phyloP scores from a whole-genome alignment of 108 stramenopile genomes.

The Craspedostauros australis region DNA sequence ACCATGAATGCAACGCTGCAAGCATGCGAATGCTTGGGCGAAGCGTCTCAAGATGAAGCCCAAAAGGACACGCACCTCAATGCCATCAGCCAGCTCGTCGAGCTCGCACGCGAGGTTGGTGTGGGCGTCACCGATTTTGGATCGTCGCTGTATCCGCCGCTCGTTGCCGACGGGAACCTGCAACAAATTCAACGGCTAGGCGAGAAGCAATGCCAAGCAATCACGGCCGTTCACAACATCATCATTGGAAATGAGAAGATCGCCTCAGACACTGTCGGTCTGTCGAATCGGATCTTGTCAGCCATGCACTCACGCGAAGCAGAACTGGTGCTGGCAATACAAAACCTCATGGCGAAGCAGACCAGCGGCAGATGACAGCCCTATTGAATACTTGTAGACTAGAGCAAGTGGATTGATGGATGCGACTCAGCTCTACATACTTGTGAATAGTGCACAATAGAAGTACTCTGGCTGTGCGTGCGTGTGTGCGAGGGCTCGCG shows the following conservation, averaged over 20 bases:
- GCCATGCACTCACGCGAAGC: too few relatives aligned
- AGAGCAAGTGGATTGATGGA: too few relatives aligned
- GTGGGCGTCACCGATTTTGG: constrained; percentile 80
- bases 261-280: constrained; percentile 1
- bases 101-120: constrained; percentile 50
- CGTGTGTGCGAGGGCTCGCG: too few relatives aligned
- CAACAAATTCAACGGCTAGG: constrained; percentile 9
- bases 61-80: constrained; percentile 19
- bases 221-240: constrained; percentile 12
- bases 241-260: constrained; percentile 9
- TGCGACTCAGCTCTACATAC: too few relatives aligned
- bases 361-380: too few relatives aligned
- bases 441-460: too few relatives aligned
- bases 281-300: too few relatives aligned
- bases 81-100: constrained; percentile 39
- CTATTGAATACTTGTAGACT: too few relatives aligned
- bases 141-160: constrained; percentile 66
- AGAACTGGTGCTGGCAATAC: too few relatives aligned
- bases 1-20: constrained; percentile 60
- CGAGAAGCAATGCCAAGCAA: constrained; percentile 10
- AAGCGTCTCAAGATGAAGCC: not conserved
- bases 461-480: too few relatives aligned
- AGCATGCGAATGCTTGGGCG: constrained; percentile 44
- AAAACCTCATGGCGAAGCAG: too few relatives aligned
- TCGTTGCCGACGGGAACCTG: constrained; percentile 15